phyloP scores from a whole-genome alignment of 495 filamentous ascomycete genomes.

The Hyaloscypha finlandica region DNA sequence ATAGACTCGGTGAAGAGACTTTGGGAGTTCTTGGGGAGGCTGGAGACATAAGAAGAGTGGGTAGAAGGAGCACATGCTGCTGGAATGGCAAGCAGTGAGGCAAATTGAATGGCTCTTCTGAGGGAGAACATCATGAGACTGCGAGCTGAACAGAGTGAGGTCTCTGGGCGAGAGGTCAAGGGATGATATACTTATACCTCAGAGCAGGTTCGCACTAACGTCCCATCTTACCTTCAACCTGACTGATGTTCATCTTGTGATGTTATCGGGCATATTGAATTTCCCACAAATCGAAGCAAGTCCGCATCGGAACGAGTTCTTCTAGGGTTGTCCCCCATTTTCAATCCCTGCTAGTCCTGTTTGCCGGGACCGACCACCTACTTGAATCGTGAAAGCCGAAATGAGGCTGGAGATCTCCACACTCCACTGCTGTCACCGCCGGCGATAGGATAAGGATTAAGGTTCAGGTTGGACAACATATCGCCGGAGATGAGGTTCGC shows the following conservation, averaged over 20 bases:
- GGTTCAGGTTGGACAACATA: not conserved
- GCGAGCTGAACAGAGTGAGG: not conserved
- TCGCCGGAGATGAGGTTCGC: slow-evolving; percentile 3
- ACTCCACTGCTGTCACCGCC: not conserved
- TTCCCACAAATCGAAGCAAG: slow-evolving; percentile 3
- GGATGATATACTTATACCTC: slow-evolving; percentile 3
- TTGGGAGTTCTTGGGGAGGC: slow-evolving; percentile 12
- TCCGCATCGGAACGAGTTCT: not conserved
- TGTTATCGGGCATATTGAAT: not conserved
- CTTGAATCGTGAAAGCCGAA: not conserved
- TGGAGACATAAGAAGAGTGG: slow-evolving; percentile 12
- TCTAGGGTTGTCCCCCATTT: not conserved
- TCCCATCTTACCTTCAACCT: not conserved
- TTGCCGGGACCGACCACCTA: not conserved
- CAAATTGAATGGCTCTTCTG: slow-evolving; percentile 4
- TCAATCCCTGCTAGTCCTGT: not conserved
- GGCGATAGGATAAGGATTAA: not conserved
- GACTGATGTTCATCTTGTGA: not conserved
- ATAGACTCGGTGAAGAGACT: slow-evolving; percentile 37
- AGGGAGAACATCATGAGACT: slow-evolving; percentile 14
- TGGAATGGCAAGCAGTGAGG: slow-evolving; percentile 15
- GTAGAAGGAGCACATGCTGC: not conserved
- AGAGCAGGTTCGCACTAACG: not conserved
- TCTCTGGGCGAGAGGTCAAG: not conserved
- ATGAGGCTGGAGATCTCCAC: slow-evolving; percentile 5